Conservation (phyloP, 305 asterid species). For the Nicotiana rustica region DNA sequence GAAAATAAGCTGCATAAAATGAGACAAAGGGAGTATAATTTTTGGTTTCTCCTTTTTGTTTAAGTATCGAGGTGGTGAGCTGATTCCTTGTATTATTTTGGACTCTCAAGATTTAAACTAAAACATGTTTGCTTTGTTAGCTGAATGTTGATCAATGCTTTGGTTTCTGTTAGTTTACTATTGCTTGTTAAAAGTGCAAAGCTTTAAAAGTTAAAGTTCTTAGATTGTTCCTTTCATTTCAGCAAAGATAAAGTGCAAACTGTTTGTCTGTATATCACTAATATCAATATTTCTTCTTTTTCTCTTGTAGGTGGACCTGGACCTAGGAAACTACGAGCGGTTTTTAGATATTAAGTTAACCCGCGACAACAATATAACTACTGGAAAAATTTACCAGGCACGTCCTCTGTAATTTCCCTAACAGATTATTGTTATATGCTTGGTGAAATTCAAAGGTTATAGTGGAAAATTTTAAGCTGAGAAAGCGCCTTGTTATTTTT, state of each 20-base stretch:
- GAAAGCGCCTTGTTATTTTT: background rate
- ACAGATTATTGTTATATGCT: background rate
- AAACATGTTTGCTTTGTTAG: background rate
- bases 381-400: conserved; percentile 92
- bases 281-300: conserved; percentile 37
- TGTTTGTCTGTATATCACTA: background rate
- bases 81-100: conserved; percentile 12
- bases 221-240: conserved; percentile 3
- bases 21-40: background rate
- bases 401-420: conserved; percentile 16
- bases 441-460: background rate
- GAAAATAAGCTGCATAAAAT: background rate
- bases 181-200: background rate
- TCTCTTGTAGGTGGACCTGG: conserved; percentile 86
- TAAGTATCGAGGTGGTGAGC: background rate
- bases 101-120: background rate
- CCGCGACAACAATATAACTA: conserved; percentile 88
- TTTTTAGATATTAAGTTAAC: conserved; percentile 83
- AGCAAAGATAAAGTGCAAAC: background rate
- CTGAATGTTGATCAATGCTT: background rate
- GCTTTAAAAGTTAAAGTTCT: background rate
- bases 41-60: background rate
- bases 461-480: background rate
- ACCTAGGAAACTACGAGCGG: conserved; percentile 95
- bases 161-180: background rate